A percentile compares a stretch with the other conserved stretches of the same genome.
Evolutionary conservation across 2,329 filamentous ascomycete genomes (phyloP).

Genomic region (Aspergillus pseudotamarii): DNA sequence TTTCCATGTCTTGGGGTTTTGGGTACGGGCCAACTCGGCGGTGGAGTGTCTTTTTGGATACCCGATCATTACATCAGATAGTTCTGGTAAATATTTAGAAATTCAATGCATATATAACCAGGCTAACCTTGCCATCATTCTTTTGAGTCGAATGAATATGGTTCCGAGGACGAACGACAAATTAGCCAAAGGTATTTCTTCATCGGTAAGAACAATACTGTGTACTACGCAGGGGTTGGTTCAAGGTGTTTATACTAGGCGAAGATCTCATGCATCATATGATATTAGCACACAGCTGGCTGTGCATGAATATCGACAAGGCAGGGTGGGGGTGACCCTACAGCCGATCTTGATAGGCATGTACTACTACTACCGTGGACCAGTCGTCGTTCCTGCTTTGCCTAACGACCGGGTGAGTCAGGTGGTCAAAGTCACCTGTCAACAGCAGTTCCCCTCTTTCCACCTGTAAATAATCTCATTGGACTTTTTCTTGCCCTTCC

Average conservation of each 20-base stretch:
- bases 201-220: neutral
- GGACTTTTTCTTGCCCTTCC: too few relatives aligned
- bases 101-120: neutral
- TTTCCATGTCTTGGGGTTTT: slow-evolving; percentile 10
- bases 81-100: slow-evolving; percentile 2
- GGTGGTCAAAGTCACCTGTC: neutral
- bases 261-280: neutral
- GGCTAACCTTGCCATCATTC: too few relatives aligned
- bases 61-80: slow-evolving; percentile 13
- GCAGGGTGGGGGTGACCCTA: neutral
- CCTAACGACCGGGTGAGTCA: neutral
- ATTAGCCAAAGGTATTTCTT: neutral
- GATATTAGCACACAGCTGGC: neutral
- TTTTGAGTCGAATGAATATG: neutral
- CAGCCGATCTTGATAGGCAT: too few relatives aligned
- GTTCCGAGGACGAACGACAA: neutral
- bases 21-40: slow-evolving; percentile 14
- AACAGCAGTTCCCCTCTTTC: too few relatives aligned
- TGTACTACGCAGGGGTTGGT: neutral
- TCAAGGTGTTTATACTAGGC: neutral
- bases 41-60: slow-evolving; percentile 20
- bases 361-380: too few relatives aligned
- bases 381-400: too few relatives aligned
- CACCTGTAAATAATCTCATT: too few relatives aligned
- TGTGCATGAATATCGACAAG: neutral